Evolutionary conservation across 1,139 yeast species (phyloP).

Genomic region (Magnusiomyces ingens): DNA sequence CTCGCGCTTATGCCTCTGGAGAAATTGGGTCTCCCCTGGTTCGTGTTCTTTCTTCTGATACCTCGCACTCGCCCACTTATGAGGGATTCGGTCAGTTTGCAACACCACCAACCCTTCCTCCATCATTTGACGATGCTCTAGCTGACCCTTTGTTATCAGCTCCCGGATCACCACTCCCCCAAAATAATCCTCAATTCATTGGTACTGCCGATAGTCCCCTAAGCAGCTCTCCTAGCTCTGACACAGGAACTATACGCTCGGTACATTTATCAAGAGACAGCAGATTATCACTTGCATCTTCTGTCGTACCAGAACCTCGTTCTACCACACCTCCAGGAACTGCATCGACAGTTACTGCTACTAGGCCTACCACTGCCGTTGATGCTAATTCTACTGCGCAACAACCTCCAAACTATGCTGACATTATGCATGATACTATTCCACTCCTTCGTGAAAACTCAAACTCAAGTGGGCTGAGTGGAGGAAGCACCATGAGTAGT

Average conservation of each 20-base stretch:
- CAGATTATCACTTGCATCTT: background rate
- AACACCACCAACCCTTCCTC: background rate
- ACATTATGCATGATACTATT: background rate
- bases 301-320: background rate
- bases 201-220: background rate
- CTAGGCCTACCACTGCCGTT: background rate
- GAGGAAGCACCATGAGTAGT: background rate
- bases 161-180: background rate
- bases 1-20: background rate
- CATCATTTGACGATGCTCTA: slow-evolving; percentile 1
- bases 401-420: background rate
- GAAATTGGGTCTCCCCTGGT: slow-evolving; percentile 10
- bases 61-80: slow-evolving; percentile 5
- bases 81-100: background rate
- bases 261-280: background rate
- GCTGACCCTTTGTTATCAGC: background rate
- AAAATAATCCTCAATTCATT: background rate
- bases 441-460: background rate
- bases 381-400: background rate
- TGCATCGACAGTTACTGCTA: background rate
- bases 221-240: background rate
- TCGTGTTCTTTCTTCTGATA: slow-evolving; percentile 8
- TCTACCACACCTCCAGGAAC: no score
- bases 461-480: background rate
- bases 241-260: background rate